phyloP scores from a whole-genome alignment of 176 grass and related monocot genomes.

The Aechmea fasciata region DNA sequence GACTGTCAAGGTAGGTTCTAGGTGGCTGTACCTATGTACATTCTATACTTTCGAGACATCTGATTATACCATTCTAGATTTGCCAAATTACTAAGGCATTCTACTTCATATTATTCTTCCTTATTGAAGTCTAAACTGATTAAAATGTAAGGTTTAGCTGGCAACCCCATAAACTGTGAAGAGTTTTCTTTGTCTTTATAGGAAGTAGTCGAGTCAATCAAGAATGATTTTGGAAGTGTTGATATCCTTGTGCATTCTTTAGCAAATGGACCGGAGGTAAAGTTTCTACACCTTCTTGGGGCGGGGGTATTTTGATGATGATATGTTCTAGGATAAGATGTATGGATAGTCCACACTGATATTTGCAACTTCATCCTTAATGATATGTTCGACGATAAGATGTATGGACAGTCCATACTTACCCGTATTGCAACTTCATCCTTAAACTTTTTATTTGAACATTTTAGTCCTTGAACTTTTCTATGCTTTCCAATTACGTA shows the following conservation, averaged over 20 bases:
- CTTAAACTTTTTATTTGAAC: too few relatives aligned
- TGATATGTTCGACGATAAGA: too few relatives aligned
- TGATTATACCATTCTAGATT: not conserved
- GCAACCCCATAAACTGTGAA: not conserved
- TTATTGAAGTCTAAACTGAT: not conserved
- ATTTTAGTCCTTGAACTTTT: too few relatives aligned
- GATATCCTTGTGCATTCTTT: conserved; percentile 96
- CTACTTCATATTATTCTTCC: not conserved
- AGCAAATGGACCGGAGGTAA: conserved; percentile 92
- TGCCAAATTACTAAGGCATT: too few relatives aligned
- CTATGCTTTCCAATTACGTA: too few relatives aligned
- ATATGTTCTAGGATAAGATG: too few relatives aligned
- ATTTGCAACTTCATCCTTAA: too few relatives aligned
- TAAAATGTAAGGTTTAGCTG: not conserved
- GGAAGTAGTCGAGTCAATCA: conserved; percentile 86
- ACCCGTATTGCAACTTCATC: too few relatives aligned
- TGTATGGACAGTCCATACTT: too few relatives aligned
- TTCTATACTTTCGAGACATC: conserved; percentile 4
- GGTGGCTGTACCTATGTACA: not conserved
- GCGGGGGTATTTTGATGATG: not conserved
- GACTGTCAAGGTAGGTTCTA: conserved; percentile 64
- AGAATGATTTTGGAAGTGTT: conserved; percentile 91
- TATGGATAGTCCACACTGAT: too few relatives aligned
- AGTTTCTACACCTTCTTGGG: conserved; percentile 1
- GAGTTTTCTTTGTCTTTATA: conserved; percentile 20